These are phyloP conservation scores for Populus ilicifolia DNA, from an alignment of 345 rosid genomes.

Conservation along the genomic window DNA sequence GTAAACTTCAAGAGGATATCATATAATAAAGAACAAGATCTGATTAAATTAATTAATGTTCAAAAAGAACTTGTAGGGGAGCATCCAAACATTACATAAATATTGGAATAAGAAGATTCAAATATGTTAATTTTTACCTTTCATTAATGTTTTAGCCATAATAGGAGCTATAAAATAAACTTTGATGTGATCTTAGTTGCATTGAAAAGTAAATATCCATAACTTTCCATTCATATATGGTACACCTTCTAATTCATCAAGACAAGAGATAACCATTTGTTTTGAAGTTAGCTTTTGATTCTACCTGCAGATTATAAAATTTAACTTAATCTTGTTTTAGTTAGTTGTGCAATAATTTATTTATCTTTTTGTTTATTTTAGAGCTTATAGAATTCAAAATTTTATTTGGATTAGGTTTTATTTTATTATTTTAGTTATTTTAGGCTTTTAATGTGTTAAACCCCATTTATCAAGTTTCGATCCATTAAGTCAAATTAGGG, in stretches of 20 bases:
- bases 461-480: too few species aligned
- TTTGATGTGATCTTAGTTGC: neutral
- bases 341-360: neutral
- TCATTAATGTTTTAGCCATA: neutral
- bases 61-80: neutral
- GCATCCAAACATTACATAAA: neutral
- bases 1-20: neutral
- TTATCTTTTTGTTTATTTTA: neutral
- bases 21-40: neutral
- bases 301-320: neutral
- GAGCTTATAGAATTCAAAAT: too few species aligned
- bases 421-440: too few species aligned
- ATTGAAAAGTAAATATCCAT: neutral
- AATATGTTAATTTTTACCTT: neutral
- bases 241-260: neutral
- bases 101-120: neutral
- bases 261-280: rapidly evolving
- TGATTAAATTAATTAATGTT: neutral
- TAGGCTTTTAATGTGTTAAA: too few species aligned
- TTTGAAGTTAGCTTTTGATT: neutral
- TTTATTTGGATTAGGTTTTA: too few species aligned
- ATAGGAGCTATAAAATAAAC: neutral
- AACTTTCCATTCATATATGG: neutral
- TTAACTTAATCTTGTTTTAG: neutral
- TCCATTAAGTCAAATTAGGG: too few species aligned